These are phyloP conservation scores for Terana coerulea DNA, from an alignment of 768 basidiomycete genomes.

Conservation along the genomic window DNA sequence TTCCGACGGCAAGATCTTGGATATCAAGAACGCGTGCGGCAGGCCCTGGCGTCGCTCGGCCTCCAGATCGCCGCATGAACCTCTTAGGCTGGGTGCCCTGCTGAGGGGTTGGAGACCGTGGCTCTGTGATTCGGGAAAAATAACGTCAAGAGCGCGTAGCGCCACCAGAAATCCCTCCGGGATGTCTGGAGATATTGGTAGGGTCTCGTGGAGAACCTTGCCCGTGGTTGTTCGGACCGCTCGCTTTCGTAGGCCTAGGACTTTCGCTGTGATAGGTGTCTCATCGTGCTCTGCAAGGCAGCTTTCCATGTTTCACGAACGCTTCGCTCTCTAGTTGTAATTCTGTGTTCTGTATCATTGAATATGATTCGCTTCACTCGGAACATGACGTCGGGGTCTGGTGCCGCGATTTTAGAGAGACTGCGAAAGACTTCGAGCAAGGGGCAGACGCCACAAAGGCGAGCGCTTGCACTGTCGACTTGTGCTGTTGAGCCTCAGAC, in stretches of 20 bases:
- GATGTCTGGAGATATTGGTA: slow-evolving; percentile 2
- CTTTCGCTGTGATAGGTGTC: slow-evolving; percentile 1
- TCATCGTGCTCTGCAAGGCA: neutral
- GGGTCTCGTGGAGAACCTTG: neutral
- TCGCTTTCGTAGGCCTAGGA: neutral
- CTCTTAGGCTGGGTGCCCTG: neutral
- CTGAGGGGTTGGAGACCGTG: neutral
- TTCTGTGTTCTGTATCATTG: slow-evolving; percentile 1
- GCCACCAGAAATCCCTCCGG: slow-evolving; percentile 6
- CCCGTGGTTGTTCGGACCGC: neutral
- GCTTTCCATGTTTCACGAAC: neutral
- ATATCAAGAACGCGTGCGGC: slow-evolving; percentile 24
- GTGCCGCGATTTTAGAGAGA: too few species aligned
- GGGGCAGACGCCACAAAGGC: too few species aligned
- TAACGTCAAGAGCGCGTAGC: slow-evolving; percentile 12
- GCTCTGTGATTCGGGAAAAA: slow-evolving; percentile 9
- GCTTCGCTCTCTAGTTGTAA: slow-evolving; percentile 4
- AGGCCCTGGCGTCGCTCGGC: slow-evolving; percentile 24
- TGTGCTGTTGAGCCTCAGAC: too few species aligned
- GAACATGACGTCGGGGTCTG: too few species aligned
- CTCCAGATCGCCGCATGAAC: slow-evolving; percentile 13
- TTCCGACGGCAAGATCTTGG: slow-evolving; percentile 22
- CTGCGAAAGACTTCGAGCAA: too few species aligned
- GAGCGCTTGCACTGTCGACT: too few species aligned
- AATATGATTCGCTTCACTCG: neutral